These are phyloP conservation scores for Hamamelis virginiana DNA, from an alignment of 164 flowering plant genomes.

Conservation along the genomic window DNA sequence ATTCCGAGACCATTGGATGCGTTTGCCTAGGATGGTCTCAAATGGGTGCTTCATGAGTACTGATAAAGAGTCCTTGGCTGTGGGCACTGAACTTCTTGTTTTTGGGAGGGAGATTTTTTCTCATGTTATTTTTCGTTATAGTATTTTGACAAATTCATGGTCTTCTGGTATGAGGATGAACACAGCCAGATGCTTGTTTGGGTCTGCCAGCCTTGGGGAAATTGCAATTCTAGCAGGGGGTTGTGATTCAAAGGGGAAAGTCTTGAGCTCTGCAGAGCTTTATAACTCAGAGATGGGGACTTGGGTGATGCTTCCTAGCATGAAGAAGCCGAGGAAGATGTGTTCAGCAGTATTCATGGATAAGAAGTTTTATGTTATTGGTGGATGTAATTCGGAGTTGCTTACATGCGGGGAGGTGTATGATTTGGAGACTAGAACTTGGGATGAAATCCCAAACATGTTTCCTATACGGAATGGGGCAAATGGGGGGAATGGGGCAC, in stretches of 20 bases:
- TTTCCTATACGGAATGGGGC: conserved; percentile 53
- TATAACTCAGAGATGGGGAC: conserved; percentile 68
- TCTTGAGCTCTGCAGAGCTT: conserved; percentile 65
- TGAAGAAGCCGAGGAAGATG: conserved; percentile 81
- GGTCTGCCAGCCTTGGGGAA: conserved; percentile 84
- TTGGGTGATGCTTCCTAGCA: conserved; percentile 65
- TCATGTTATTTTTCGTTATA: conserved; percentile 63
- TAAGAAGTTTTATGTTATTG: conserved; percentile 78
- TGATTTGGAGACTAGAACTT: conserved; percentile 55
- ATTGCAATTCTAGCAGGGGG: conserved; percentile 88
- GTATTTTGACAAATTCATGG: conserved; percentile 77
- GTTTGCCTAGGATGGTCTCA: conserved; percentile 58
- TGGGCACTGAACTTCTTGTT: conserved; percentile 89
- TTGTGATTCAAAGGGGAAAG: conserved; percentile 58
- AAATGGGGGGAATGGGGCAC: conserved; percentile 34
- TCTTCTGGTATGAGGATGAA: conserved; percentile 67
- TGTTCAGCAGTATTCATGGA: conserved; percentile 90
- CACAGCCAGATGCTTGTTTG: conserved; percentile 75
- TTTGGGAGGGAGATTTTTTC: conserved; percentile 69
- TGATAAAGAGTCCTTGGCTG: conserved; percentile 88
- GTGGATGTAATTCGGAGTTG: conserved; percentile 41
- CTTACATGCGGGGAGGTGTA: conserved; percentile 83
- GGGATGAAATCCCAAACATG: conserved; percentile 83
- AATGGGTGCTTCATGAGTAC: conserved; percentile 69
- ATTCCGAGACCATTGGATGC: conserved; percentile 62